Conservation (phyloP, 1,284 basidiomycete genomes). For the Cryptococcus hybrid region DNA sequence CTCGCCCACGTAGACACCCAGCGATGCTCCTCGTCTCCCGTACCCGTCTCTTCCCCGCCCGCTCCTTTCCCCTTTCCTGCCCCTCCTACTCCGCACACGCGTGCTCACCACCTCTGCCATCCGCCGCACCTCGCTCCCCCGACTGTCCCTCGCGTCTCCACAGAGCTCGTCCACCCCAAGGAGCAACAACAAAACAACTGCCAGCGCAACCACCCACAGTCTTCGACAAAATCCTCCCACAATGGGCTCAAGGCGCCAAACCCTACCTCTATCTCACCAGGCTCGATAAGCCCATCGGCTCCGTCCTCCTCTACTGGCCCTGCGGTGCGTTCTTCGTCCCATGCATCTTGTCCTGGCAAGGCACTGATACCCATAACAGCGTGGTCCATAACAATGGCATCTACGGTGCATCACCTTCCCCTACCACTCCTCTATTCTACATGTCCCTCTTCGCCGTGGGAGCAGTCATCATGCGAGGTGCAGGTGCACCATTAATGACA, state of each 20-base stretch:
- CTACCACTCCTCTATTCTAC: conserved; percentile 68
- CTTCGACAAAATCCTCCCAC: conserved; percentile 33
- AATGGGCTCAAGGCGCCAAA: conserved; percentile 31
- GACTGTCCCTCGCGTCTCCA: not conserved
- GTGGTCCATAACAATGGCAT: conserved; percentile 94
- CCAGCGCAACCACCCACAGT: conserved; percentile 3
- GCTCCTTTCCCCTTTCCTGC: not conserved
- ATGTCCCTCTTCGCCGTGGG: conserved; percentile 83
- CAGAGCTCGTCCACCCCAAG: conserved; percentile 1
- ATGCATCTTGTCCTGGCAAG: not conserved
- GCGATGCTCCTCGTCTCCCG: not conserved
- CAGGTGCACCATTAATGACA: conserved; percentile 98
- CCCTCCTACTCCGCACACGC: not conserved
- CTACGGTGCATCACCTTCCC: conserved; percentile 69
- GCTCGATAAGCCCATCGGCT: conserved; percentile 94
- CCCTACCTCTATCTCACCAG: conserved; percentile 86
- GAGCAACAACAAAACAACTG: not conserved
- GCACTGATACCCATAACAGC: conserved; percentile 55
- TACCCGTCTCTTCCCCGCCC: not conserved
- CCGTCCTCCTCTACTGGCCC: conserved; percentile 86
- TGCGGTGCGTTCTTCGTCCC: conserved; percentile 66
- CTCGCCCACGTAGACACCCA: not conserved
- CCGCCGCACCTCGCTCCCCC: not conserved
- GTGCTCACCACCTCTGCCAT: not conserved
- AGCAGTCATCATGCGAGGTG: conserved; percentile 93